phyloP scores from a whole-genome alignment of 2,329 filamentous ascomycete species.

The Pyrenochaeta sp. region DNA sequence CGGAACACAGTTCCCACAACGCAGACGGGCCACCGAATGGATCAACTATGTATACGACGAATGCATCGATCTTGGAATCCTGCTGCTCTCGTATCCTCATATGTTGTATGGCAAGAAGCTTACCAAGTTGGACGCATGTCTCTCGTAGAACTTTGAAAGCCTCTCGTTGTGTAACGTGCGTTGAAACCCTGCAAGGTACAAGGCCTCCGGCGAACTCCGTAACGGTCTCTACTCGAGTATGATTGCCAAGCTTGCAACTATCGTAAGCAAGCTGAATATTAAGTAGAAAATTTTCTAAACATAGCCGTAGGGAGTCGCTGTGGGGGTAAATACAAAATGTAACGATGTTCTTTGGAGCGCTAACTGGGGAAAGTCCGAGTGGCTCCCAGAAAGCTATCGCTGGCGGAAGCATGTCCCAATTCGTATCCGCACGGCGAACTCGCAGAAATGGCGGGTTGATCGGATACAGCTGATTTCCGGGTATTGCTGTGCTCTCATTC shows the following conservation, averaged over 20 bases:
- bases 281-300: slow-evolving; percentile 70
- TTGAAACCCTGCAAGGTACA: slow-evolving; percentile 37
- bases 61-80: slow-evolving; percentile 61
- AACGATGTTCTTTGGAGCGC: slow-evolving; percentile 74
- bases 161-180: slow-evolving; percentile 25
- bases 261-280: slow-evolving; percentile 77
- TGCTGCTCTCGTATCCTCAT: slow-evolving; percentile 45
- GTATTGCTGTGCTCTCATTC: slow-evolving; percentile 37
- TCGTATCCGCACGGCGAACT: slow-evolving; percentile 73
- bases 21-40: slow-evolving; percentile 68
- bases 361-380: slow-evolving; percentile 75
- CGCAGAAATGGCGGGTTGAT: slow-evolving; percentile 76
- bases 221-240: slow-evolving; percentile 56
- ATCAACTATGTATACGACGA: slow-evolving; percentile 81
- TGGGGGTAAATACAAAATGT: slow-evolving; percentile 76
- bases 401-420: slow-evolving; percentile 76
- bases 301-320: slow-evolving; percentile 68
- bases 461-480: slow-evolving; percentile 41
- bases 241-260: slow-evolving; percentile 73
- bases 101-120: slow-evolving; percentile 48
- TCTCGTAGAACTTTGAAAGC: slow-evolving; percentile 44
- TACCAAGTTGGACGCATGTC: slow-evolving; percentile 51
- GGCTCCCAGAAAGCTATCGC: slow-evolving; percentile 84
- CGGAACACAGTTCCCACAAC: slow-evolving; percentile 72
- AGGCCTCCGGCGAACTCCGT: slow-evolving; percentile 48